Percentiles rank a stretch among this genome's conserved stretches.
phyloP scores from a whole-genome alignment of 768 basidiomycete genomes.

The Collybia mongolica region DNA sequence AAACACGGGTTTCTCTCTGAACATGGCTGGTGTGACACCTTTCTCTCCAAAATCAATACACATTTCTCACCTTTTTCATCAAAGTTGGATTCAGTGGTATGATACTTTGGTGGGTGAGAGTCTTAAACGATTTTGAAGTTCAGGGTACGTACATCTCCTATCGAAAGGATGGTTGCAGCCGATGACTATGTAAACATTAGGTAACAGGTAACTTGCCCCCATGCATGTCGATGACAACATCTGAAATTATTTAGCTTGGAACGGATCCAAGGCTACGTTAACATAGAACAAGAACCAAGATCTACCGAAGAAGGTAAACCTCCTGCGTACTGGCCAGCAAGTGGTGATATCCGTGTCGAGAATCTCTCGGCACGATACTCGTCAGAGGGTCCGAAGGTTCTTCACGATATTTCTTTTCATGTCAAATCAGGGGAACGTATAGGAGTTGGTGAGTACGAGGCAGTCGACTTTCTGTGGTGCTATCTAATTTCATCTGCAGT shows the following conservation, averaged over 20 bases:
- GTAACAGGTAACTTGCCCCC: constrained; percentile 34
- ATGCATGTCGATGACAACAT: neutral
- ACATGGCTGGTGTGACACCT: constrained; percentile 41
- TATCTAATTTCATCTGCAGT: constrained; percentile 21
- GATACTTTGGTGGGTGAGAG: constrained; percentile 49
- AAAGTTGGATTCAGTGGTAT: constrained; percentile 51
- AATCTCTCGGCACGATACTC: constrained; percentile 58
- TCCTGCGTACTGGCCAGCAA: constrained; percentile 67
- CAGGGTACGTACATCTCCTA: constrained; percentile 29
- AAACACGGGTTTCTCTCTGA: constrained; percentile 52
- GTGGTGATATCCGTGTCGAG: constrained; percentile 52
- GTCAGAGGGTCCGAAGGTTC: constrained; percentile 50
- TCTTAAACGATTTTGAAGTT: constrained; percentile 44
- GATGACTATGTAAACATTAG: constrained; percentile 15
- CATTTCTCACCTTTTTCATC: neutral
- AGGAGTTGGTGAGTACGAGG: constrained; percentile 36
- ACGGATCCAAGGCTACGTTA: constrained; percentile 67
- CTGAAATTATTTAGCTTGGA: constrained; percentile 40
- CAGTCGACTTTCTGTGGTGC: neutral
- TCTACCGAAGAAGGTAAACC: constrained; percentile 41
- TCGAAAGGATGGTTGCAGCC: neutral
- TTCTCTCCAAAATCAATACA: constrained; percentile 31
- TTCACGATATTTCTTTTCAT: constrained; percentile 50
- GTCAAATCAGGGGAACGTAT: constrained; percentile 58
- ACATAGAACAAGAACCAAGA: constrained; percentile 56